Base-by-base conservation (phyloP, 805 yeast genomes). In the Ascoidea tarda region DNA sequence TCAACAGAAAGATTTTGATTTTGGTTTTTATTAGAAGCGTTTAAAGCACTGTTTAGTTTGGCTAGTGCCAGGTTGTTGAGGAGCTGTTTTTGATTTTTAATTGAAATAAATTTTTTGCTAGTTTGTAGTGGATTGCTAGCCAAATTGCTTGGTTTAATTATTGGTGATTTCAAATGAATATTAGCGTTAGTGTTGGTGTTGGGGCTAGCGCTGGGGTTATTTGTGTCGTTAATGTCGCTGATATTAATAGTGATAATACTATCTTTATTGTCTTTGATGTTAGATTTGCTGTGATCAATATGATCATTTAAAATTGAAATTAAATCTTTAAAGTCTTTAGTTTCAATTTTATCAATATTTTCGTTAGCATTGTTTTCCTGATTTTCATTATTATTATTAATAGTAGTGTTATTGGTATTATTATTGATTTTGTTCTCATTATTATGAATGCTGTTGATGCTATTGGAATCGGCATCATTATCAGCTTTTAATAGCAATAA, bases 61-160 rank as follows among this genome's bases (percentile, higher is more conserved):
- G 44, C 8, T 38, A 38, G 14, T 38, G 44, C 8, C 14, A 38
- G 14, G 14, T 38, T 38, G 4, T 38, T 38, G 8, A 38, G 14
- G 8, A 38, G 14, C 14, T 38, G 14, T 38, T 38, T 38, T 38
- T 38, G 44, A 38, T 38, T 73, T 64, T 84, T 84, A 59, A 84
- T 84, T 5, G 81, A 81, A 28, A 84, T 87, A 64, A 79, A 82
- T 2, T 80, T 62, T 57, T 81, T 82, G 49, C 71, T 76, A 1
- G 87, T 81, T 50, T 77, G 79, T 52, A 84, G 64, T 6, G 93
- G 93, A 60, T 84, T 81, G 3, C 78, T 69, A 1, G 91, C 91
- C 28, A 78, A 74, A 61, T 84, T 84, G 31, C 66, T 63, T 5
- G 74, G 74, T 49, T 63, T 47, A 4, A 55, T 55, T 28, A 51